Evolutionary conservation across 73 alveolate genomes (phyloP).

Genomic region (Durusdinium trenchii): DNA sequence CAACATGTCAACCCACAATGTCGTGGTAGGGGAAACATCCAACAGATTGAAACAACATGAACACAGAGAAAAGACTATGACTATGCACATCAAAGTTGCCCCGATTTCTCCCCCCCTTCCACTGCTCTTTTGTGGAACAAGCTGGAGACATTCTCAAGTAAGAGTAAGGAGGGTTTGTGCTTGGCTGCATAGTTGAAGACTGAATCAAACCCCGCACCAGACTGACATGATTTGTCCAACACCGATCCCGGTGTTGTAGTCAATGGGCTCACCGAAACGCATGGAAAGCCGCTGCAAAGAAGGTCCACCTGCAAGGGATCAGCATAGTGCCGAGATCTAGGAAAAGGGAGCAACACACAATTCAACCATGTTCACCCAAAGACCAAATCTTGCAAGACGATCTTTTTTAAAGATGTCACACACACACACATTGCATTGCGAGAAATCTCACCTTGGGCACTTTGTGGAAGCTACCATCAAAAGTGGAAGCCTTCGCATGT

Average conservation of each 20-base stretch:
- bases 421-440: no score
- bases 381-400: no score
- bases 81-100: neutral
- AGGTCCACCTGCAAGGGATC: slow-evolving; percentile 2
- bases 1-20: no score
- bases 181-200: neutral
- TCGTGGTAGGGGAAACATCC: no score
- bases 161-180: neutral
- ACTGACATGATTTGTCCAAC: neutral
- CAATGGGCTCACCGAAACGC: neutral
- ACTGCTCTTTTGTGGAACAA: neutral
- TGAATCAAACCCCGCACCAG: neutral
- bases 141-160: neutral
- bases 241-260: neutral
- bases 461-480: neutral
- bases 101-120: neutral
- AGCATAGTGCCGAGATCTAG: no score
- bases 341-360: no score
- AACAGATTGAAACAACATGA: no score
- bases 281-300: neutral
- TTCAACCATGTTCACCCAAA: no score
- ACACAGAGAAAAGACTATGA: neutral
- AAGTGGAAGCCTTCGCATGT: neutral
- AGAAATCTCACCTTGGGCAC: neutral
- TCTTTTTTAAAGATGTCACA: no score